Conservation (phyloP, 768 basidiomycete species). For the Trametes elegans region DNA sequence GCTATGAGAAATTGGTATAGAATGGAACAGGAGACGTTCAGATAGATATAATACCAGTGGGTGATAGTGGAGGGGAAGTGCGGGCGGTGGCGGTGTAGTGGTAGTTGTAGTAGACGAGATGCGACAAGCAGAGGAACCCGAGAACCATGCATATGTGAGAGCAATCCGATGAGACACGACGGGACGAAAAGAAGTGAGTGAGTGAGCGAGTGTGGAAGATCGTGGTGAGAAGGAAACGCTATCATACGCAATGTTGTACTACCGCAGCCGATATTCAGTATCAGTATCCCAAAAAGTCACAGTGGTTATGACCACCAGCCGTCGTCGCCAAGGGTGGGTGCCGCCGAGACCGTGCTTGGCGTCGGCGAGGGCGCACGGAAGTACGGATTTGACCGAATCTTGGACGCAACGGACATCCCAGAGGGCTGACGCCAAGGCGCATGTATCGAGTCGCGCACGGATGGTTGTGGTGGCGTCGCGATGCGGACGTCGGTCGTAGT, state of each 20-base stretch:
- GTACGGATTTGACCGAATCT: slow-evolving; percentile 28
- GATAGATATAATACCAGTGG: slow-evolving; percentile 3
- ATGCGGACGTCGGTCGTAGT: slow-evolving; percentile 39
- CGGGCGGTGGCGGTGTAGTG: slow-evolving; percentile 1
- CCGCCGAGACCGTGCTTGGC: slow-evolving; percentile 69
- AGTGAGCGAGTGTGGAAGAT: not conserved
- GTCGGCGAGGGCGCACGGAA: slow-evolving; percentile 63
- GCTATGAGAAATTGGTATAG: slow-evolving; percentile 11
- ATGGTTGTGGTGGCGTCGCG: slow-evolving; percentile 49
- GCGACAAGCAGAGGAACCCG: slow-evolving; percentile 5
- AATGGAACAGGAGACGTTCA: not conserved
- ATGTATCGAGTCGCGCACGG: slow-evolving; percentile 76
- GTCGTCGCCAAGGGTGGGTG: slow-evolving; percentile 67
- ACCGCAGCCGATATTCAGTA: not conserved
- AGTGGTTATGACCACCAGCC: slow-evolving; percentile 70
- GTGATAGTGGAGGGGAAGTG: not conserved
- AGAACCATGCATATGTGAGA: slow-evolving; percentile 17
- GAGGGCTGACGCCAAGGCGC: slow-evolving; percentile 38
- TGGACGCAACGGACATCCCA: slow-evolving; percentile 42
- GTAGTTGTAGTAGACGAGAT: slow-evolving; percentile 6
- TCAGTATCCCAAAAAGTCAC: not conserved
- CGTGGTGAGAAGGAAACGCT: not conserved
- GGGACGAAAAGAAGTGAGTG: slow-evolving; percentile 1
- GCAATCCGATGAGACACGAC: slow-evolving; percentile 12
- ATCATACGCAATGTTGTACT: not conserved